Evolutionary conservation across 2,329 filamentous ascomycete genomes (phyloP).

Genomic region (Paecilomyces sp.): DNA sequence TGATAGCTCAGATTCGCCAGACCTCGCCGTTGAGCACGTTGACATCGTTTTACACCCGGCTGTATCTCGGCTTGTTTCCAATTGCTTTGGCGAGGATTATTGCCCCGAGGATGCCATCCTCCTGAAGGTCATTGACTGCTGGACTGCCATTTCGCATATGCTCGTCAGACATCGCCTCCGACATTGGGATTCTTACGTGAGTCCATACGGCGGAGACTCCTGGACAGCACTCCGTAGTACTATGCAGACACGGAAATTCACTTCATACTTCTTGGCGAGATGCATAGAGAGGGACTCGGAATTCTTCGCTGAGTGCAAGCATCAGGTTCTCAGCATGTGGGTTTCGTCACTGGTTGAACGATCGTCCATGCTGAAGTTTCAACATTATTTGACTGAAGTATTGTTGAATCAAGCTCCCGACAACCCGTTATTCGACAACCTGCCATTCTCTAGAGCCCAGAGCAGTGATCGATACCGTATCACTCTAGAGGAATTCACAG

Average conservation of each 20-base stretch:
- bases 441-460: constrained; percentile 46
- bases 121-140: constrained; percentile 46
- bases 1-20: constrained; percentile 20
- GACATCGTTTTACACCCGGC: constrained; percentile 41
- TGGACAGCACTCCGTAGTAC: constrained; percentile 41
- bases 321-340: constrained; percentile 47
- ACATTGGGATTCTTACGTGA: constrained; percentile 52
- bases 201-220: constrained; percentile 45
- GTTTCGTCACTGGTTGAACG: constrained; percentile 51
- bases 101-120: constrained; percentile 49
- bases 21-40: constrained; percentile 23
- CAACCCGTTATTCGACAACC: constrained; percentile 47
- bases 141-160: constrained; percentile 43
- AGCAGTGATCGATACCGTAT: constrained; percentile 39
- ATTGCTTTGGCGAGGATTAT: constrained; percentile 53
- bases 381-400: constrained; percentile 49
- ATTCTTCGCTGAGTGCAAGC: constrained; percentile 39
- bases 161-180: constrained; percentile 40
- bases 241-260: constrained; percentile 41
- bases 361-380: constrained; percentile 54
- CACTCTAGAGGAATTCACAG: constrained; percentile 44
- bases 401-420: constrained; percentile 42
- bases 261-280: constrained; percentile 38
- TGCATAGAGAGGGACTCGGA: constrained; percentile 35
- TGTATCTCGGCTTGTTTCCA: constrained; percentile 51